Conservation (phyloP, 2,329 filamentous ascomycete species). For the Zasmidium angulare region DNA sequence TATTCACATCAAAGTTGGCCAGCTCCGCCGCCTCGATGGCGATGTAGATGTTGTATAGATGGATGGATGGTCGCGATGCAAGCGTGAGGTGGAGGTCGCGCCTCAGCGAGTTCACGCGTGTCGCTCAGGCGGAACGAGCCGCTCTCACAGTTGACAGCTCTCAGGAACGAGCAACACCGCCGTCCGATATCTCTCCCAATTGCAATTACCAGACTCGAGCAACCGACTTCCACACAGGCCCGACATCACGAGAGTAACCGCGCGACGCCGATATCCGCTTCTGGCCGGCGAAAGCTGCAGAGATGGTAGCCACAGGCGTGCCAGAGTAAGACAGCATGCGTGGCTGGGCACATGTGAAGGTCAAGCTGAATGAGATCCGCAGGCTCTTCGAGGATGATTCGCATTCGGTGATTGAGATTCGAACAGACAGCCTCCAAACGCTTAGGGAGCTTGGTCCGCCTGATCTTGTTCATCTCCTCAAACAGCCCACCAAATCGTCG, state of each 20-base stretch:
- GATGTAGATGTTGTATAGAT: not conserved
- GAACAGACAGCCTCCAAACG: conserved; percentile 81
- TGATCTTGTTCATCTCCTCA: conserved; percentile 92
- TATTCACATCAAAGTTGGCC: not conserved
- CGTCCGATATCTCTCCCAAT: not conserved
- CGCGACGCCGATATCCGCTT: not conserved
- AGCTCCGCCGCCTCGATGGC: not conserved
- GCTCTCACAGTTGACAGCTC: not conserved
- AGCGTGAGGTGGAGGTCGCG: not conserved
- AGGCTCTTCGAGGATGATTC: conserved; percentile 94
- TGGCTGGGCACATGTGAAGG: conserved; percentile 8
- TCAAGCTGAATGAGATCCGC: conserved; percentile 30
- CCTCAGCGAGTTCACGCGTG: not conserved
- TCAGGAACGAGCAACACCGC: not conserved
- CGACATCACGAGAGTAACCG: not conserved
- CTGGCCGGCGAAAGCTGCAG: not conserved
- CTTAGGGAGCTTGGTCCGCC: conserved; percentile 93
- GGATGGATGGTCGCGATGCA: not conserved
- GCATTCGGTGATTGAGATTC: conserved; percentile 86
- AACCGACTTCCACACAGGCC: not conserved
- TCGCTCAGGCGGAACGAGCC: not conserved
- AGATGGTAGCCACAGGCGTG: conserved; percentile 32
- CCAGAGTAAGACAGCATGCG: conserved; percentile 32
- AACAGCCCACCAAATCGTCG: conserved; percentile 60
- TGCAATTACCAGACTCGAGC: not conserved